phyloP scores from a whole-genome alignment of 805 yeast genomes.

The Nakazawaea molendinolei region DNA sequence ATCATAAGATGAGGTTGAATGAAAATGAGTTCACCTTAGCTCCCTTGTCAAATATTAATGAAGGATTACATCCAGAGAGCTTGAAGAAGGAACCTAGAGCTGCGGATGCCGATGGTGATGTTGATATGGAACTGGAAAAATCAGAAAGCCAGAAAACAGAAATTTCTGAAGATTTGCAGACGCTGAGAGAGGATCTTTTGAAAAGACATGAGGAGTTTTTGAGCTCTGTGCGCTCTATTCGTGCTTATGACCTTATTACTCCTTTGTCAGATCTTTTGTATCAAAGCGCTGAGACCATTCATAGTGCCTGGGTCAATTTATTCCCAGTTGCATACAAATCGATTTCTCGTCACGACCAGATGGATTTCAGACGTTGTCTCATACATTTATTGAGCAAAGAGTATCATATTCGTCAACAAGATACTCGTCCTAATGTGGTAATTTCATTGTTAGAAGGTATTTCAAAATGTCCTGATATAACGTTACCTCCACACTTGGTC shows the following conservation, averaged over 20 bases:
- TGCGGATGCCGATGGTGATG: conserved; percentile 16
- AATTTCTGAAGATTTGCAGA: not conserved
- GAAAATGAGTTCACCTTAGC: conserved; percentile 46
- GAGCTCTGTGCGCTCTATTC: conserved; percentile 23
- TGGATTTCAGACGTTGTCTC: conserved; percentile 77
- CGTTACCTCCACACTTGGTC: conserved; percentile 88
- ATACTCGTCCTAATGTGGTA: conserved; percentile 79
- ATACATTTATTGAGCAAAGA: conserved; percentile 81
- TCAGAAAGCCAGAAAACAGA: conserved; percentile 17
- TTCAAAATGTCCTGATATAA: conserved; percentile 64
- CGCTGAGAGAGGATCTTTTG: conserved; percentile 14
- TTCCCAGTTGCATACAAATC: conserved; percentile 78
- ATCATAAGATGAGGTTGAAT: conserved; percentile 37
- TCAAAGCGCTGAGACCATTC: conserved; percentile 72
- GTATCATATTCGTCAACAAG: conserved; percentile 87
- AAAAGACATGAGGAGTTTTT: conserved; percentile 20
- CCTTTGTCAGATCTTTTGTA: conserved; percentile 81
- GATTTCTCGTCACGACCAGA: conserved; percentile 71
- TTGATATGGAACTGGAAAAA: conserved; percentile 23
- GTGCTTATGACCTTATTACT: conserved; percentile 52
- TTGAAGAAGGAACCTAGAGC: conserved; percentile 14
- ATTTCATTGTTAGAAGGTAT: conserved; percentile 80
- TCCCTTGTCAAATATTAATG: conserved; percentile 38
- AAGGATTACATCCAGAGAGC: conserved; percentile 15
- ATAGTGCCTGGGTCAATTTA: conserved; percentile 73